Evolutionary conservation across 495 filamentous ascomycete genomes (phyloP).

Genomic region (Neurospora sp.): DNA sequence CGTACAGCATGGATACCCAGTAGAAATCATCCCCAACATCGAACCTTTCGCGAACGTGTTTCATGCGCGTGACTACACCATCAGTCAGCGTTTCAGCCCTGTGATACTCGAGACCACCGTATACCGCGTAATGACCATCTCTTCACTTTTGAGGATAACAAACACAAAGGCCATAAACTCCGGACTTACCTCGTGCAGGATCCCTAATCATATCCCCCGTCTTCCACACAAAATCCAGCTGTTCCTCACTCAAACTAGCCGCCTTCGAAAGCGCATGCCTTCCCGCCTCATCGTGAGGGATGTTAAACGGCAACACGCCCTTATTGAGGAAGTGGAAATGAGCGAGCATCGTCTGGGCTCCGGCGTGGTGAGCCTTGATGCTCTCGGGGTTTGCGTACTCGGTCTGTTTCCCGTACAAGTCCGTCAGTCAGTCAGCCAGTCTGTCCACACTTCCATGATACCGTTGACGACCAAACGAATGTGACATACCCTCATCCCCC

Average conservation of each 20-base stretch:
- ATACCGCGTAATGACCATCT: neutral
- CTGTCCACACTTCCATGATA: neutral
- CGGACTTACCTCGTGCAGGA: conserved; percentile 2
- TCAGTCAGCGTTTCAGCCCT: neutral
- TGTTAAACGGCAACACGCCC: conserved; percentile 17
- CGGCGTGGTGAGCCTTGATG: conserved; percentile 16
- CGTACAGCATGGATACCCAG: conserved; percentile 20
- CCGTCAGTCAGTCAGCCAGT: neutral
- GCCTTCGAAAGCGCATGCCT: conserved; percentile 13
- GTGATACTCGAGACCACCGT: neutral
- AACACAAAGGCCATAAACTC: neutral
- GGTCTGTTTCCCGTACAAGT: neutral
- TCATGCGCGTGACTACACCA: conserved; percentile 4
- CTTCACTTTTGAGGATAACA: too few species aligned
- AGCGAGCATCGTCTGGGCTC: conserved; percentile 33
- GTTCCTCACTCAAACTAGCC: conserved; percentile 12
- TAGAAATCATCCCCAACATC: conserved; percentile 15
- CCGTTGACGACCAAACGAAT: neutral
- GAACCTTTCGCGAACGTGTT: neutral
- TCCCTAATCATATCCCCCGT: conserved; percentile 11
- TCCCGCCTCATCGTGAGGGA: conserved; percentile 6
- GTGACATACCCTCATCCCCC: conserved; percentile 7
- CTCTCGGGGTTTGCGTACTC: conserved; percentile 14
- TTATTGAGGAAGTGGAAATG: conserved; percentile 38
- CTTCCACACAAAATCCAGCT: conserved; percentile 16